Evolutionary conservation across 2,329 filamentous ascomycete species (phyloP).

Genomic region (Cadophora gregata): DNA sequence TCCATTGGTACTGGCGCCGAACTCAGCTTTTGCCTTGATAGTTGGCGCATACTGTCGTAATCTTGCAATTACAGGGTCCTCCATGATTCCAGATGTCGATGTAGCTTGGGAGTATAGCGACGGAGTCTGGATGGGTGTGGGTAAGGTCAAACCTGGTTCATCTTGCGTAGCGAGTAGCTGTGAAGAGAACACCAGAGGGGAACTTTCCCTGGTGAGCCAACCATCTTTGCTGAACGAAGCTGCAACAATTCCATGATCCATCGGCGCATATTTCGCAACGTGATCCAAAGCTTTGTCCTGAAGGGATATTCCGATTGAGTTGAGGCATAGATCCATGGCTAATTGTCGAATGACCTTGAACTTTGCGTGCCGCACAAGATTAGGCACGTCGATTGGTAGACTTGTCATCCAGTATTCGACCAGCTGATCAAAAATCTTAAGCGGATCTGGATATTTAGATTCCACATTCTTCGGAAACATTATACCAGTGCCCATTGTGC

Average conservation of each 20-base stretch:
- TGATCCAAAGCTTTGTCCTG: constrained; percentile 25
- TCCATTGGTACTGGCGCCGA: constrained; percentile 31
- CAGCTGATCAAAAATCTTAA: constrained; percentile 42
- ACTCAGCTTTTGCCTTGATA: constrained; percentile 41
- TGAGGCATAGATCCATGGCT: constrained; percentile 42
- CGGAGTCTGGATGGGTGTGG: constrained; percentile 37
- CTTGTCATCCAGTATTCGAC: constrained; percentile 42
- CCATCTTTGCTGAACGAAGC: constrained; percentile 23
- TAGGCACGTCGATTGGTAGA: constrained; percentile 38
- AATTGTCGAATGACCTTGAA: constrained; percentile 41
- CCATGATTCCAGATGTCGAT: constrained; percentile 33
- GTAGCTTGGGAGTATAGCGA: constrained; percentile 40
- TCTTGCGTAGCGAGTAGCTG: constrained; percentile 27
- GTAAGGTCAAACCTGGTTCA: constrained; percentile 28
- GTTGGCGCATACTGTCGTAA: constrained; percentile 46
- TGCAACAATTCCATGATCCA: constrained; percentile 16
- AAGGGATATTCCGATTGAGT: constrained; percentile 41
- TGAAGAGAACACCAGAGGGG: constrained; percentile 32
- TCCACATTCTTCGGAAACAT: constrained; percentile 14
- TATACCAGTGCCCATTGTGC: constrained; percentile 30
- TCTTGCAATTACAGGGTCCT: constrained; percentile 45
- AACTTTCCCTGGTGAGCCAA: constrained; percentile 30
- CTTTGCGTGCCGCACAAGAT: constrained; percentile 38
- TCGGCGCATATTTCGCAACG: neutral
- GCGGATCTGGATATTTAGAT: constrained; percentile 27